Percentiles rank a stretch among this genome's conserved stretches.
Conservation (phyloP, 805 yeast genomes). For the Saccharomycopsis capsularis region DNA sequence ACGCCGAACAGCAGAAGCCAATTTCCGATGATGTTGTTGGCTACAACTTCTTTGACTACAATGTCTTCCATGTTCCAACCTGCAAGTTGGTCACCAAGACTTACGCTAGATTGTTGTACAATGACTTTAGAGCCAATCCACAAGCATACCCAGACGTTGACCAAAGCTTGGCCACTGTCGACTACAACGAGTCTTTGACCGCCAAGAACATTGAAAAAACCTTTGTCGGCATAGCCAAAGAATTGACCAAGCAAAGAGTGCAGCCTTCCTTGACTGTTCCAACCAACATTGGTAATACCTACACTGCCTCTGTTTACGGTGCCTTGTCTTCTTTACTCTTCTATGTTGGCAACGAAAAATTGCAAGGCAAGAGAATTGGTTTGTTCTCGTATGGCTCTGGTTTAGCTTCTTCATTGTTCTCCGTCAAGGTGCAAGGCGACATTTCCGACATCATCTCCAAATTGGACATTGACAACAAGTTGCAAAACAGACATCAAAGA, state of each 20-base stretch:
- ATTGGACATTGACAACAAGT: slow-evolving; percentile 61
- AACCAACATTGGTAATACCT: slow-evolving; percentile 97
- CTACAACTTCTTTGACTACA: slow-evolving; percentile 74
- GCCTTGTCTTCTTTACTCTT: slow-evolving; percentile 75
- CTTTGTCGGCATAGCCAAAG: slow-evolving; percentile 72
- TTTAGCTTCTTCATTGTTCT: slow-evolving; percentile 83
- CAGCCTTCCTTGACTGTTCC: slow-evolving; percentile 78
- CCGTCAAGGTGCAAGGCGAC: slow-evolving; percentile 77
- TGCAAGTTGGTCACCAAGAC: slow-evolving; percentile 93
- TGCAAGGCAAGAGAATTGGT: slow-evolving; percentile 82
- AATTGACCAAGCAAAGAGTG: slow-evolving; percentile 58
- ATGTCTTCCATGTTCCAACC: slow-evolving; percentile 96
- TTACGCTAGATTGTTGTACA: slow-evolving; percentile 83
- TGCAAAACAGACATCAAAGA: slow-evolving; percentile 55
- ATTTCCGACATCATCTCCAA: slow-evolving; percentile 54
- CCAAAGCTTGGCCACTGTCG: slow-evolving; percentile 32
- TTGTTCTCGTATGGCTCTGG: slow-evolving; percentile 98
- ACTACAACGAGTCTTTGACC: slow-evolving; percentile 70
- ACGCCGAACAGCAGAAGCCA: slow-evolving; percentile 30
- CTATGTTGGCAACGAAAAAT: slow-evolving; percentile 63
- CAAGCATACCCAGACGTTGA: slow-evolving; percentile 51
- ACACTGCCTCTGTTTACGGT: slow-evolving; percentile 90
- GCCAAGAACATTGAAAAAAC: slow-evolving; percentile 82
- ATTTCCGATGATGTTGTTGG: slow-evolving; percentile 54
- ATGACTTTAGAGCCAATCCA: slow-evolving; percentile 76